Conservation (phyloP, 108 stramenopile species). For the Cyclotella kingstonii region DNA sequence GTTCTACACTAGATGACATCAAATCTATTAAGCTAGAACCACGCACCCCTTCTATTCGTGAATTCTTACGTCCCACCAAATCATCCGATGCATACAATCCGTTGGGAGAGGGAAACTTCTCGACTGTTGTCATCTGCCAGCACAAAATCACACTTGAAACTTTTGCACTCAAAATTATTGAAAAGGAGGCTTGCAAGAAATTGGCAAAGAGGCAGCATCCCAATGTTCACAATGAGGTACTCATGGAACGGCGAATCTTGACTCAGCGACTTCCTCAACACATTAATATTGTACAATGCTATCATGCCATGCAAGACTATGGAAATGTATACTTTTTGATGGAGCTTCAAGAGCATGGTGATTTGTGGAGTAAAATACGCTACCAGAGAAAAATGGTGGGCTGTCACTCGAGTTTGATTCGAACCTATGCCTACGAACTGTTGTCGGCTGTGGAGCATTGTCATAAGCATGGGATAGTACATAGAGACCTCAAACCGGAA, state of each 20-base stretch:
- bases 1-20: conserved; percentile 7
- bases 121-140: conserved; percentile 67
- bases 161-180: conserved; percentile 95
- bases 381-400: conserved; percentile 68
- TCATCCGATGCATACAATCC: conserved; percentile 60
- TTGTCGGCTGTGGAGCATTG: conserved; percentile 89
- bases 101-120: conserved; percentile 89
- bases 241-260: conserved; percentile 93
- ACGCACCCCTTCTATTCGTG: conserved; percentile 66
- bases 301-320: conserved; percentile 82
- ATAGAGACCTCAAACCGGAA: conserved; percentile 97
- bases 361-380: conserved; percentile 86
- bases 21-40: conserved; percentile 57
- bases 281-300: conserved; percentile 70
- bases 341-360: conserved; percentile 84
- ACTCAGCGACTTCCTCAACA: conserved; percentile 55
- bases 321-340: conserved; percentile 78
- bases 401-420: conserved; percentile 65
- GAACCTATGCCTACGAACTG: conserved; percentile 83
- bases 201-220: conserved; percentile 91
- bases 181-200: conserved; percentile 87
- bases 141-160: conserved; percentile 82
- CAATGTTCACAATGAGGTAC: conserved; percentile 93
- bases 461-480: conserved; percentile 89
- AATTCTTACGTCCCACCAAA: conserved; percentile 68